Percentiles rank a stretch among this genome's conserved stretches.
These are phyloP conservation scores for Cystobasidium sp. DNA, from an alignment of 1,284 basidiomycete species.

Conservation along the genomic window DNA sequence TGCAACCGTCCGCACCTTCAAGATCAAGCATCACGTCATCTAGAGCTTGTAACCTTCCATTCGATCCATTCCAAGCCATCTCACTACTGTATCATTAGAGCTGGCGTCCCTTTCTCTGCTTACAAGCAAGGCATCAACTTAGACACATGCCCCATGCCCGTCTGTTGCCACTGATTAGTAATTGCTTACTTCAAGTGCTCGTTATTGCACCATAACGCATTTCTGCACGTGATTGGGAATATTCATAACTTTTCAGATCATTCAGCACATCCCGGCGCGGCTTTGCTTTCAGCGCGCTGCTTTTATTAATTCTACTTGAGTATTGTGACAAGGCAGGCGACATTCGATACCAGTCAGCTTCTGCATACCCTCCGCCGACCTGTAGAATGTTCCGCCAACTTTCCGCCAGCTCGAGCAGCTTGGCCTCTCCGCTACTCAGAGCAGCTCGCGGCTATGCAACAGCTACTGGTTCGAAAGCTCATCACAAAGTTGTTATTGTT, in stretches of 20 bases:
- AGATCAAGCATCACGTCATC: slow-evolving; percentile 63
- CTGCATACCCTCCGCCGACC: no score
- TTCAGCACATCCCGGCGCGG: background rate
- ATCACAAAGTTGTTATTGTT: slow-evolving; percentile 55
- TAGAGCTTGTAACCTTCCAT: slow-evolving; percentile 7
- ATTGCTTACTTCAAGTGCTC: background rate
- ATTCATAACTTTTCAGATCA: slow-evolving; percentile 15
- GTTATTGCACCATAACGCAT: slow-evolving; percentile 9
- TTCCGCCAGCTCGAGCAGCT: background rate
- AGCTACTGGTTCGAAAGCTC: slow-evolving; percentile 21
- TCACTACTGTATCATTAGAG: background rate
- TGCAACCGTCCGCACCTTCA: slow-evolving; percentile 77
- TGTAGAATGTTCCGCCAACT: slow-evolving; percentile 6
- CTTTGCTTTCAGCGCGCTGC: background rate
- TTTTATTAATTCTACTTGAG: background rate
- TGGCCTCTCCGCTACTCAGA: background rate
- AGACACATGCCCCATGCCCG: background rate
- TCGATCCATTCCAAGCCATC: background rate
- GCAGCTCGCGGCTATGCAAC: slow-evolving; percentile 30
- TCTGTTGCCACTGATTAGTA: slow-evolving; percentile 6
- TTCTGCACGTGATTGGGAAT: slow-evolving; percentile 11
- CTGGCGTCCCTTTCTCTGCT: background rate
- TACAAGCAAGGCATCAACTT: background rate
- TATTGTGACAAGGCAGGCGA: no score
- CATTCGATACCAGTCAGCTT: no score